These are phyloP conservation scores for Zoysia japonica DNA, from an alignment of 176 grass and related monocot species.

Conservation along the genomic window DNA sequence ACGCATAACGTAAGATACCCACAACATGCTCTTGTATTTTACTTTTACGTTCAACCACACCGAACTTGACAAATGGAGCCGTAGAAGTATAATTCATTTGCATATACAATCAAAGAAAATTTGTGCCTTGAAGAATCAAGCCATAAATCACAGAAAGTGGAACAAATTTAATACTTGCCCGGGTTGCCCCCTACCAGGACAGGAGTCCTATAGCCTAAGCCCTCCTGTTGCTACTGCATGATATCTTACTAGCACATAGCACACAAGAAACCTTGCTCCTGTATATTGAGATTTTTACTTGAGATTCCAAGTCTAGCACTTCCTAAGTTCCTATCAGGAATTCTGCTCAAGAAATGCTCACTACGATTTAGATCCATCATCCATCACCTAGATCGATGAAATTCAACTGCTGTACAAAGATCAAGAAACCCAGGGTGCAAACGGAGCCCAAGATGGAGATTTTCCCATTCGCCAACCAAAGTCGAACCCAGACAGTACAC, in stretches of 20 bases:
- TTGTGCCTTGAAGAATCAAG: neutral
- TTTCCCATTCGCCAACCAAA: neutral
- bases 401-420: neutral
- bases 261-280: neutral
- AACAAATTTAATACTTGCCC: neutral
- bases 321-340: neutral
- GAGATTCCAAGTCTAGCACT: neutral
- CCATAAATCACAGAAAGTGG: slow-evolving; percentile 16
- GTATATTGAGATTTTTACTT: neutral
- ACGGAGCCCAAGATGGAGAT: neutral
- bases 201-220: slow-evolving; percentile 15
- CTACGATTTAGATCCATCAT: neutral
- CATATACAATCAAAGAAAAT: slow-evolving; percentile 1
- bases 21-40: neutral
- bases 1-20: neutral
- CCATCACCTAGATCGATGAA: neutral
- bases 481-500: neutral
- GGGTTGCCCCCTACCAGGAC: neutral
- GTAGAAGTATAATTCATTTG: slow-evolving; percentile 6
- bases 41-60: neutral
- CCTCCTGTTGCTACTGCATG: too few species aligned
- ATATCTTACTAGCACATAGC: too few species aligned
- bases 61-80: neutral
- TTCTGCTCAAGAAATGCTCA: neutral
- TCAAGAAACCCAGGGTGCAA: neutral